phyloP scores from a whole-genome alignment of 83 land plant species.

The Picea abies region DNA sequence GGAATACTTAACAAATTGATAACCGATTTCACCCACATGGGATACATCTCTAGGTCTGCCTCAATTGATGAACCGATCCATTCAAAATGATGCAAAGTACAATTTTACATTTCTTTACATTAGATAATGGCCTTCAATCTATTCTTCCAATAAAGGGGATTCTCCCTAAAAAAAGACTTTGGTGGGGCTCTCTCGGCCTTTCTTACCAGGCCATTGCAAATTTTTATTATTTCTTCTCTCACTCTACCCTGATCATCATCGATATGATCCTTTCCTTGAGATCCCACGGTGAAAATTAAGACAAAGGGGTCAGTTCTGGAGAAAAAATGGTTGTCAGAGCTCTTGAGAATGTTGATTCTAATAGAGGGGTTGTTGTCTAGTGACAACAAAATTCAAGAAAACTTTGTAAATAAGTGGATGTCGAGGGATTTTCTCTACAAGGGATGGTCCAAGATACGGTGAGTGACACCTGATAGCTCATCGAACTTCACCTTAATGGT shows the following conservation, averaged over 20 bases:
- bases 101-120: no score
- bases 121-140: no score
- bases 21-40: no score
- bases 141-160: no score
- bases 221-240: slow-evolving; percentile 22
- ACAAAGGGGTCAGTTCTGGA: slow-evolving; percentile 82
- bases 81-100: no score
- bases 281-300: slow-evolving; percentile 19
- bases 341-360: slow-evolving; percentile 69
- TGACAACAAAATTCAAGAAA: slow-evolving; percentile 65
- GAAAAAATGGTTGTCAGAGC: slow-evolving; percentile 74
- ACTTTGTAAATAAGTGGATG: slow-evolving; percentile 54
- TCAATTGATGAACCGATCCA: no score
- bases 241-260: slow-evolving; percentile 42
- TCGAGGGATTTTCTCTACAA: slow-evolving; percentile 75
- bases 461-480: slow-evolving; percentile 43
- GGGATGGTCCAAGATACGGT: slow-evolving; percentile 70
- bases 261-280: slow-evolving; percentile 6
- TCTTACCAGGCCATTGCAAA: no score
- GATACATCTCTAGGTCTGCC: no score
- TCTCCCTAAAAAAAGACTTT: no score
- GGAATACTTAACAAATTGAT: no score
- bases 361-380: slow-evolving; percentile 71
- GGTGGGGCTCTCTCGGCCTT: no score
- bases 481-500: slow-evolving; percentile 20